phyloP scores from a whole-genome alignment of 129 eudicot genomes.

The Dittrichia graveolens region DNA sequence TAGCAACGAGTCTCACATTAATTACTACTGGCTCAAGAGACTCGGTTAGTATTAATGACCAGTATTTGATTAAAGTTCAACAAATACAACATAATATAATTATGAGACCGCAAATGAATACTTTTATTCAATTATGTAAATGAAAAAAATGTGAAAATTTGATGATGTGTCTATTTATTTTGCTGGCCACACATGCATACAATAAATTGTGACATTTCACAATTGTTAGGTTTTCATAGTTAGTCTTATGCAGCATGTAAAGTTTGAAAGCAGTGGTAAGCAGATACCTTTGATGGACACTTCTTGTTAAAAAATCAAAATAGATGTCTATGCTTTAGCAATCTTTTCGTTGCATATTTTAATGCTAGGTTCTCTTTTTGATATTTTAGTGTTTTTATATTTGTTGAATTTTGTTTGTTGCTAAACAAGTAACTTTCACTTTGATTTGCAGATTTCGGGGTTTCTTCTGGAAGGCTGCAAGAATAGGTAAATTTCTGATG shows the following conservation, averaged over 20 bases:
- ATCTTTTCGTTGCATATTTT: neutral
- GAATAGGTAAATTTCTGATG: constrained; percentile 53
- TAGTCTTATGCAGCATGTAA: neutral
- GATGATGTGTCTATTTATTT: constrained; percentile 7
- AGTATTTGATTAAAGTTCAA: neutral
- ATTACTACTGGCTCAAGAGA: neutral
- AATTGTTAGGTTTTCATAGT: neutral
- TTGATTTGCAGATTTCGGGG: constrained; percentile 73
- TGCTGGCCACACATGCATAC: constrained; percentile 4
- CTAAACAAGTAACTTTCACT: constrained; percentile 6
- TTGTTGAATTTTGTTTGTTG: constrained; percentile 14
- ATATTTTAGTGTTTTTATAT: neutral
- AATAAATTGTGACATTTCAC: neutral
- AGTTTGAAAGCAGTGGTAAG: neutral
- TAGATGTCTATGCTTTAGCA: too few species aligned
- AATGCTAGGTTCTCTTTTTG: neutral
- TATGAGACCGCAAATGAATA: neutral
- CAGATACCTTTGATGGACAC: neutral
- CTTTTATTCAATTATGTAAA: neutral
- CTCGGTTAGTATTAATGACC: neutral
- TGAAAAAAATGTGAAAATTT: neutral
- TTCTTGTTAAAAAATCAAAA: too few species aligned
- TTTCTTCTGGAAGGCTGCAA: constrained; percentile 90
- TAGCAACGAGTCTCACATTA: neutral
- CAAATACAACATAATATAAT: neutral